Evolutionary conservation across 306 rosid genomes (phyloP).

Genomic region (Quercus cerris): DNA sequence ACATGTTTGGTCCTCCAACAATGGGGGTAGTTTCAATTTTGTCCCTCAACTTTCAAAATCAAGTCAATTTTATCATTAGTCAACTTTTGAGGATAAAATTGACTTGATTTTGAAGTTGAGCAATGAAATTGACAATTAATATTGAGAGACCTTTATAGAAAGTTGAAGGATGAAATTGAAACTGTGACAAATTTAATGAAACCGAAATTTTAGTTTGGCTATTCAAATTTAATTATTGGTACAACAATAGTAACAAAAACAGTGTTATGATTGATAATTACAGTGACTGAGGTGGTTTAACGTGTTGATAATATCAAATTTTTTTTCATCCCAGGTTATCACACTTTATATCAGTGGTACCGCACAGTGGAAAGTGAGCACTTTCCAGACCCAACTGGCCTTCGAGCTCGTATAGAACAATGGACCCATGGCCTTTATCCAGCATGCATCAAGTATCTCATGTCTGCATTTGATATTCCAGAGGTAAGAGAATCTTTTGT

Average conservation of each 20-base stretch:
- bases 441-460: slow-evolving; percentile 91
- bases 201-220: too few relatives aligned
- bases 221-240: neutral
- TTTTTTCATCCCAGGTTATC: slow-evolving; percentile 65
- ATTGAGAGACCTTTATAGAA: too few relatives aligned
- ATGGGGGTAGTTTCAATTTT: too few relatives aligned
- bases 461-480: slow-evolving; percentile 98
- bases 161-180: too few relatives aligned
- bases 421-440: slow-evolving; percentile 98
- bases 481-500: slow-evolving; percentile 56
- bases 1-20: neutral
- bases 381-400: slow-evolving; percentile 98
- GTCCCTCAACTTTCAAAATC: too few relatives aligned
- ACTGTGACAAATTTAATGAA: too few relatives aligned
- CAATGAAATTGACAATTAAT: too few relatives aligned
- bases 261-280: neutral
- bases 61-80: too few relatives aligned
- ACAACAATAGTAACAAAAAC: neutral
- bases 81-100: too few relatives aligned
- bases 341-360: slow-evolving; percentile 90
- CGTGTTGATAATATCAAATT: neutral
- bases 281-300: neutral
- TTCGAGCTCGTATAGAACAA: slow-evolving; percentile 90
- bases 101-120: too few relatives aligned
- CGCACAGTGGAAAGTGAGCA: slow-evolving; percentile 82